A percentile compares a stretch with the other conserved stretches of the same genome.
These are phyloP conservation scores for Clarireedia homoeocarpa DNA, from an alignment of 2,329 filamentous ascomycete genomes.

Conservation along the genomic window DNA sequence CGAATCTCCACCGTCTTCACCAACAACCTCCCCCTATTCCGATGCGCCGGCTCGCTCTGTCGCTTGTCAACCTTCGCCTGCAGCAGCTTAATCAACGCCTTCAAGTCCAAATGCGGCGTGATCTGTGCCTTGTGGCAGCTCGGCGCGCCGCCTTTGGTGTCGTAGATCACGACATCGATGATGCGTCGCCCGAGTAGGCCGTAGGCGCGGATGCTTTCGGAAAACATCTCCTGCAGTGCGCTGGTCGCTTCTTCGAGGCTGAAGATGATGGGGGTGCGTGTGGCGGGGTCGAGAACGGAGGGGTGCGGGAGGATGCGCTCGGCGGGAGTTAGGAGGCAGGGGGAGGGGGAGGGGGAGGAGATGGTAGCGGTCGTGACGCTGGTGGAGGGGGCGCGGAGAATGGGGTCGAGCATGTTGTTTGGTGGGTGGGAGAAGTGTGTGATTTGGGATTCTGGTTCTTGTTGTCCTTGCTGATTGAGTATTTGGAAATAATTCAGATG, in stretches of 20 bases:
- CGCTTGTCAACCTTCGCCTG: conserved; percentile 1
- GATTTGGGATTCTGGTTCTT: too few species aligned
- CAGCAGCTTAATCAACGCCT: neutral
- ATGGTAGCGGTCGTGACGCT: neutral
- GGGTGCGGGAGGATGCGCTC: neutral
- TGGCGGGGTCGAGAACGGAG: neutral
- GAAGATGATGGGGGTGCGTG: neutral
- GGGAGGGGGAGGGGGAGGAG: neutral
- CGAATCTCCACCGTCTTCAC: conserved; percentile 1
- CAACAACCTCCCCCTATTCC: neutral
- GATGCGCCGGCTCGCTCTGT: neutral
- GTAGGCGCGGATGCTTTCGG: neutral
- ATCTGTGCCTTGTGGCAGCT: neutral
- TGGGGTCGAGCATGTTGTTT: too few species aligned
- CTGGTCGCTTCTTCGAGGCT: neutral
- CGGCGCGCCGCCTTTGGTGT: neutral
- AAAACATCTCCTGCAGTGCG: neutral
- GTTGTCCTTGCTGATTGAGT: too few species aligned
- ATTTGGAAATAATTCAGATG: too few species aligned
- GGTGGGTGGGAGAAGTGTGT: too few species aligned
- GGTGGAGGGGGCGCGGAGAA: neutral
- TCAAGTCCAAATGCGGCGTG: neutral
- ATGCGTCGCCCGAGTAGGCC: neutral
- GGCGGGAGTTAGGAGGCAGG: neutral
- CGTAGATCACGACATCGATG: conserved; percentile 3